Conservation (phyloP, 495 filamentous ascomycete species). For the Trichoderma reesei region DNA sequence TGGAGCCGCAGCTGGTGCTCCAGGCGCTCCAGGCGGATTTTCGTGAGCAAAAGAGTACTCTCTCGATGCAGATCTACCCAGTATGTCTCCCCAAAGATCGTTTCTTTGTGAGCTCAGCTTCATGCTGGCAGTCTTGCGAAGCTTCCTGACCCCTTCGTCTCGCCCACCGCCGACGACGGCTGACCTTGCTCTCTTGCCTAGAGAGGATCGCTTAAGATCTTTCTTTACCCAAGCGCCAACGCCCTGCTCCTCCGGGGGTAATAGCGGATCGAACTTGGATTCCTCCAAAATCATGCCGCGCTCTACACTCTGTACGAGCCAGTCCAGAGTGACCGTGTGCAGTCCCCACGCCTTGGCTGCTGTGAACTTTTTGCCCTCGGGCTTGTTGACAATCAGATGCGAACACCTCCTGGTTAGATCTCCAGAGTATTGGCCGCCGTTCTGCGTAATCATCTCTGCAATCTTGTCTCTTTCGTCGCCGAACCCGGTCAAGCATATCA, state of each 20-base stretch:
- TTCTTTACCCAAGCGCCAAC: constrained; percentile 65
- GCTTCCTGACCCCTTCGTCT: constrained; percentile 51
- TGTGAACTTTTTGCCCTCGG: constrained; percentile 79
- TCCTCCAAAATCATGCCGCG: constrained; percentile 94
- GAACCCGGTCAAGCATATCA: constrained; percentile 85
- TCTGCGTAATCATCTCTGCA: constrained; percentile 44
- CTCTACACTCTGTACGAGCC: constrained; percentile 75
- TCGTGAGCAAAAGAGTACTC: constrained; percentile 23
- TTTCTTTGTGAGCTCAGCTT: constrained; percentile 70
- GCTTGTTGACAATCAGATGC: constrained; percentile 70
- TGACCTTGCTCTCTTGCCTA: constrained; percentile 31
- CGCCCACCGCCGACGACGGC: constrained; percentile 10
- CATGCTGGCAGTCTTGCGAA: constrained; percentile 71
- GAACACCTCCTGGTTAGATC: constrained; percentile 81
- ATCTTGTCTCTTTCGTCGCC: constrained; percentile 66
- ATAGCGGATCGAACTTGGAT: constrained; percentile 61
- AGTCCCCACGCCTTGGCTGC: constrained; percentile 74
- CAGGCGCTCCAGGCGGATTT: constrained; percentile 12
- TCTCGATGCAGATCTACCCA: constrained; percentile 33
- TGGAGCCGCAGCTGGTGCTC: constrained; percentile 12
- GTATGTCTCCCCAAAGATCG: constrained; percentile 80
- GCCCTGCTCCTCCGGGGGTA: constrained; percentile 62
- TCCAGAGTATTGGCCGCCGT: constrained; percentile 74
- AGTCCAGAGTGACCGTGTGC: constrained; percentile 67
- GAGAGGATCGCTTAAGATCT: constrained; percentile 25